Base-by-base conservation (phyloP, 2,329 filamentous ascomycete species). In the Colletotrichum siamense region DNA sequence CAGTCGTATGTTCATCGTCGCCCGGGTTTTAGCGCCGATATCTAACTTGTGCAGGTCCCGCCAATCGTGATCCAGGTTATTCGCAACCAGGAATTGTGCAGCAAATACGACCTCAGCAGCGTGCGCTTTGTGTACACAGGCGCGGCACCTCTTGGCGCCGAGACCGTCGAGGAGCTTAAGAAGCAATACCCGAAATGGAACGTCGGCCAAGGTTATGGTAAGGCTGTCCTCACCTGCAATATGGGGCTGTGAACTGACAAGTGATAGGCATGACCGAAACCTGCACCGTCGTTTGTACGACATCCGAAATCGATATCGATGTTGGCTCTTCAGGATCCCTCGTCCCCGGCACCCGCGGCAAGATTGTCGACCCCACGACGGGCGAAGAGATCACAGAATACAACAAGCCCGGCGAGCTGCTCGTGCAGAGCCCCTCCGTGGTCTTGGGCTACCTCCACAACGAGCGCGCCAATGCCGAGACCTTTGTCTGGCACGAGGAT, bases 391-490 rank as follows among this genome's bases (percentile, higher is more conserved):
- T 96, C 59, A 93, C 91, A 0, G 89, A 87, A 9, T 92, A 94
- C 79, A 87, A 96, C 77, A 91, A 92, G 62, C 94, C 94, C 0
- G 96, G 96, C 44, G 96, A 98, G 84, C 89, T 98, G 16, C 89
- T 95, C 22, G 91, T 98, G 26, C 94, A 95, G 82, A 92, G 92
- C 0, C 96, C 95, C 0, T 93, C 93, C 1, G 91, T 98, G 2
- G 92, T 94, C 0, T 85, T 98, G 1, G 96, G 96, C 1, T 98
- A 98, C 80, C 86, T 98, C 69, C 94, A 98, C 85, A 98, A 98
- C 81, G 92, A 94, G 61, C 93, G 94, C 81, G 95, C 96, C 5
- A 98, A 93, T 24, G 88, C 90, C 68, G 95, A 98, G 82, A 97
- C 96, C 0, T 98, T 95, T 81, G 81, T 93, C 1, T 86, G 85